phyloP scores from a whole-genome alignment of 2,329 filamentous ascomycete genomes.

The Volutella citrinella region DNA sequence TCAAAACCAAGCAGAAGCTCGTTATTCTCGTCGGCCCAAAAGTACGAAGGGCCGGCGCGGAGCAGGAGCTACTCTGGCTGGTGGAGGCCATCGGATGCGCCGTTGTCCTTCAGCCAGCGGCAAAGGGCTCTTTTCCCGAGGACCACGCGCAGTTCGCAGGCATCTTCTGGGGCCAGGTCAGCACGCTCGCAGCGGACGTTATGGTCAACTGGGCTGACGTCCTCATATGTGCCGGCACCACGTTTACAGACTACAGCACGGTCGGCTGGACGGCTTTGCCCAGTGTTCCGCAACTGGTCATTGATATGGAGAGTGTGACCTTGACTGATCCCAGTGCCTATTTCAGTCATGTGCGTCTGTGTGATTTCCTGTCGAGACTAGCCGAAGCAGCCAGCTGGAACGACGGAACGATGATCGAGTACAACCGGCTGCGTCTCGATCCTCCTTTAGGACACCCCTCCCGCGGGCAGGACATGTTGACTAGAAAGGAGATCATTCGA shows the following conservation, averaged over 20 bases:
- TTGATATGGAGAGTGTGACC: slow-evolving; percentile 4
- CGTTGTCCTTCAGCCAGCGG: slow-evolving; percentile 9
- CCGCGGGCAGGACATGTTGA: slow-evolving; percentile 4
- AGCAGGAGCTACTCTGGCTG: slow-evolving; percentile 2
- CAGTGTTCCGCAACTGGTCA: slow-evolving; percentile 4
- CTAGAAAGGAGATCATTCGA: slow-evolving; percentile 6
- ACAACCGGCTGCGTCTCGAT: no score
- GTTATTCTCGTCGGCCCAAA: slow-evolving; percentile 9
- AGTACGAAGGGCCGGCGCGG: slow-evolving; percentile 5
- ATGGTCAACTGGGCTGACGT: no score
- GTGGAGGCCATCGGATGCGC: slow-evolving; percentile 10
- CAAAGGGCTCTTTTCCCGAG: slow-evolving; percentile 10
- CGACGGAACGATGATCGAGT: no score
- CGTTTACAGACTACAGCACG: slow-evolving; percentile 11
- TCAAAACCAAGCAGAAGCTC: slow-evolving; percentile 6
- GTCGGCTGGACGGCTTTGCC: slow-evolving; percentile 11
- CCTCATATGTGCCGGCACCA: no score
- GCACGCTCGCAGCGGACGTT: no score
- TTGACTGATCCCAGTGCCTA: slow-evolving; percentile 2
- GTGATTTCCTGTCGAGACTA: slow-evolving; percentile 6
- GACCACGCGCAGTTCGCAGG: slow-evolving; percentile 9
- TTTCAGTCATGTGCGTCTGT: slow-evolving; percentile 4
- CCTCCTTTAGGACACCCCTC: slow-evolving; percentile 1
- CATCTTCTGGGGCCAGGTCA: slow-evolving; percentile 12
- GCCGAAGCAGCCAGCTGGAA: slow-evolving; percentile 4